These are phyloP conservation scores for Angomonas desouzai DNA, from an alignment of 208 protist species.

Conservation along the genomic window DNA sequence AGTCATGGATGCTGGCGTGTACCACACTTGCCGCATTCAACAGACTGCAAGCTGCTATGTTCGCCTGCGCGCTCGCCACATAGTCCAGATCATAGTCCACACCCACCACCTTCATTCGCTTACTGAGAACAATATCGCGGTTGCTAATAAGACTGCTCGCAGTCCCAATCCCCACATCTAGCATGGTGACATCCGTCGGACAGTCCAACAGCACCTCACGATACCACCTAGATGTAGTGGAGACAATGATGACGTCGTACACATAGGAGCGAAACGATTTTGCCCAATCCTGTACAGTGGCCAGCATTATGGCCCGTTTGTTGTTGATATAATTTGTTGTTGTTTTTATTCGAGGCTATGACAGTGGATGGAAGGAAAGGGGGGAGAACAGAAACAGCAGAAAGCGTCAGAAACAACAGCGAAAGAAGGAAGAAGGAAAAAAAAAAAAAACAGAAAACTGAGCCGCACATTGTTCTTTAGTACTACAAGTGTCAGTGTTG, in stretches of 20 bases:
- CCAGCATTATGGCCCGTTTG: conserved; percentile 23
- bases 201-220: conserved; percentile 67
- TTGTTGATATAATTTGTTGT: not conserved
- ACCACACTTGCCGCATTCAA: conserved; percentile 37
- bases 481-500: no score
- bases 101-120: conserved; percentile 56
- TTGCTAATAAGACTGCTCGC: conserved; percentile 73
- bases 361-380: no score
- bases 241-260: conserved; percentile 54
- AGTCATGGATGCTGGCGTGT: conserved; percentile 68
- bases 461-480: no score
- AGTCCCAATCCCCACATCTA: conserved; percentile 79
- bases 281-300: conserved; percentile 15
- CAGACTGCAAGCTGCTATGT: conserved; percentile 35
- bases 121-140: conserved; percentile 69
- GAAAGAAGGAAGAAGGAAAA: conserved; percentile 6
- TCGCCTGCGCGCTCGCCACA: conserved; percentile 43
- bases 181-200: conserved; percentile 43
- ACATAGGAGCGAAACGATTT: conserved; percentile 40
- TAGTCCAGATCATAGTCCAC: conserved; percentile 73
- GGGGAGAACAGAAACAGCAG: not conserved
- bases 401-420: not conserved
- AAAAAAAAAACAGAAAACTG: conserved; percentile 3
- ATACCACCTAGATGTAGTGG: conserved; percentile 74
- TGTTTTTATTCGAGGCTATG: conserved; percentile 8